Evolutionary conservation across 1,139 yeast species (phyloP), one percentile per base, ranked within the genome.

Genomic region (Pichia cactophila): DNA sequence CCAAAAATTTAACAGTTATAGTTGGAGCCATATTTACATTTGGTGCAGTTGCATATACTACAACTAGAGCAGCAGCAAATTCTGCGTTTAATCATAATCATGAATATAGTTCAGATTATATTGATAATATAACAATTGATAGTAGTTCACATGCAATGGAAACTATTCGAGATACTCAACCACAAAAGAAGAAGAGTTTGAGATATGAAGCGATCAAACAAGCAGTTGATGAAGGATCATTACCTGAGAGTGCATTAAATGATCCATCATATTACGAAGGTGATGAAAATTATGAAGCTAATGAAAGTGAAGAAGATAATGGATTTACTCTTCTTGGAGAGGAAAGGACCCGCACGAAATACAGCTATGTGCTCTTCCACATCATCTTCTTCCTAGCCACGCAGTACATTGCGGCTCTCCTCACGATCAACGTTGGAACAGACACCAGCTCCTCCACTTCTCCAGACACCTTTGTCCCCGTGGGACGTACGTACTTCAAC

Each of bases 11-110:
- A 23, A 85, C 95, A 56, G 83, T 90, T 48, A 80, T 92, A 0
- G 66, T 94, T 47, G 98, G 98, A 26, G 97, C 97, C 0, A 70
- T 89, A 41, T 89, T 94, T 70, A 94, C 99, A 0, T 88, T 94
- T 62, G 74, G 88, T 47, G 97, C 99, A 0, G 86, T 94, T 55
- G 97, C 97, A 0, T 94, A 94, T 65, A 92, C 98, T 2, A 92
- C 99, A 0, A 89, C 97, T 1, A 78, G 97, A 56, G 98, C 98
- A 0, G 97, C 98, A 5, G 88, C 90, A 0, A 70, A 81, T 55
- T 77, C 87, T 9, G 87, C 88, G 1, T 83, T 84, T 58, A 68
- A 68, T 42, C 73, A 70, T 49, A 57, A 39, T 33, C 50, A 58
- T 9, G 49, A 58, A 43, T 64, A 65, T 44, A 42, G 38, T 9